These are phyloP conservation scores for Phanerodontia chrysosporium DNA, from an alignment of 768 basidiomycete species.

Conservation along the genomic window DNA sequence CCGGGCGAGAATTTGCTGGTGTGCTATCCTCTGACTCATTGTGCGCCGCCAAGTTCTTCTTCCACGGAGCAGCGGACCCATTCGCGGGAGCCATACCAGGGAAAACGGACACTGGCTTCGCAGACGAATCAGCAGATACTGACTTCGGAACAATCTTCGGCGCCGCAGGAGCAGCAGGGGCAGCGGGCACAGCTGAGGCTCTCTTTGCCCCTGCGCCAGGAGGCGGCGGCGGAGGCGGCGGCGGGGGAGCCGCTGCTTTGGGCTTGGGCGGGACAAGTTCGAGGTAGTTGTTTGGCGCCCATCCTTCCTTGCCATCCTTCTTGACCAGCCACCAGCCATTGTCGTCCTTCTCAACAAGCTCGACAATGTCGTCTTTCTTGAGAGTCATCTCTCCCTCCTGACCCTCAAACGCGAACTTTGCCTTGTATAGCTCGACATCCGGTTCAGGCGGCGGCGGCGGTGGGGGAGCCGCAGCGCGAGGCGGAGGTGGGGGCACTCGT, in stretches of 20 bases:
- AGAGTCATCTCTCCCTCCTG: conserved; percentile 90
- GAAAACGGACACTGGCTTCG: conserved; percentile 79
- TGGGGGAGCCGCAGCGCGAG: conserved; percentile 25
- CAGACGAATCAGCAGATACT: conserved; percentile 52
- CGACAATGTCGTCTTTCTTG: conserved; percentile 87
- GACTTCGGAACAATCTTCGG: conserved; percentile 33
- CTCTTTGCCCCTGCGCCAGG: conserved; percentile 37
- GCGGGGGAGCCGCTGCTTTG: conserved; percentile 60
- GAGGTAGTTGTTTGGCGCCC: conserved; percentile 93
- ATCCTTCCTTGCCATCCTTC: conserved; percentile 78
- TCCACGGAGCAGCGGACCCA: conserved; percentile 73
- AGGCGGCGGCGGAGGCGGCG: conserved; percentile 50
- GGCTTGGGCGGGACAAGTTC: conserved; percentile 72
- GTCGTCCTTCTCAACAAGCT: conserved; percentile 86
- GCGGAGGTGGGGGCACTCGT: conserved; percentile 41
- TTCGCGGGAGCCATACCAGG: conserved; percentile 69
- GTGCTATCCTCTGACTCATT: conserved; percentile 32
- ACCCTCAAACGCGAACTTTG: conserved; percentile 89
- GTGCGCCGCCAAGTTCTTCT: conserved; percentile 41
- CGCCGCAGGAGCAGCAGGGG: conserved; percentile 25
- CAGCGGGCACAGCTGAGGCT: conserved; percentile 30
- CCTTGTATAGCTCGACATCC: conserved; percentile 72
- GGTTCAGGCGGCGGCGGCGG: conserved; percentile 58
- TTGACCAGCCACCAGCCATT: conserved; percentile 99
- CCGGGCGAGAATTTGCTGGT: conserved; percentile 45